These are phyloP conservation scores for Tylopilus plumbeoviolaceoides DNA, from an alignment of 768 basidiomycete species.

Conservation along the genomic window DNA sequence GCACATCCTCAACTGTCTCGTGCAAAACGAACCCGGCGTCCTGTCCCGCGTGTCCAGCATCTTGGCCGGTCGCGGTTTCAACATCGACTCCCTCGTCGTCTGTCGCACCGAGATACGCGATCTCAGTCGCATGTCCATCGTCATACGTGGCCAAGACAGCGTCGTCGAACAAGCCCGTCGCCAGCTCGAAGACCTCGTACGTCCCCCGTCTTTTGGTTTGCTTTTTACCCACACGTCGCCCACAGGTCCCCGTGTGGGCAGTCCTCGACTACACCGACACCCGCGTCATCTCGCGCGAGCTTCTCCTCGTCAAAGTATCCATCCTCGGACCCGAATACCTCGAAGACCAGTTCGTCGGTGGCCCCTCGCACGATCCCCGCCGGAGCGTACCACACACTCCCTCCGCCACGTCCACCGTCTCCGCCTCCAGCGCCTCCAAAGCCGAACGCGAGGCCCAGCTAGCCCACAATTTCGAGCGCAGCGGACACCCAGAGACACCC, in stretches of 20 bases:
- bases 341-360: slow-evolving; percentile 84
- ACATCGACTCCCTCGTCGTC: slow-evolving; percentile 97
- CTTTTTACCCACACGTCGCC: too few species aligned
- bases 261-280: slow-evolving; percentile 98
- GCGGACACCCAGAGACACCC: slow-evolving; percentile 37
- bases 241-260: slow-evolving; percentile 97
- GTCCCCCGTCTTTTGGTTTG: too few species aligned
- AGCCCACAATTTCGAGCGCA: slow-evolving; percentile 74
- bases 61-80: slow-evolving; percentile 95
- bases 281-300: slow-evolving; percentile 84
- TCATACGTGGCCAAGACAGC: slow-evolving; percentile 93
- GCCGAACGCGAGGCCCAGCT: slow-evolving; percentile 66
- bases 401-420: not conserved
- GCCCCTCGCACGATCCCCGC: slow-evolving; percentile 78
- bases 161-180: slow-evolving; percentile 96
- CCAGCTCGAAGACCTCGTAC: slow-evolving; percentile 92
- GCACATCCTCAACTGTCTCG: slow-evolving; percentile 95
- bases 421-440: slow-evolving; percentile 42
- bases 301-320: slow-evolving; percentile 93
- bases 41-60: slow-evolving; percentile 97
- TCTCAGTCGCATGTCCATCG: slow-evolving; percentile 96
- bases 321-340: slow-evolving; percentile 97
- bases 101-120: slow-evolving; percentile 97
- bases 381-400: slow-evolving; percentile 22
- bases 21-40: slow-evolving; percentile 99